Percentiles rank a stretch among this genome's conserved stretches.
These are phyloP conservation scores for Penicillium sp. DNA, from an alignment of 2,329 filamentous ascomycete genomes.

Conservation along the genomic window DNA sequence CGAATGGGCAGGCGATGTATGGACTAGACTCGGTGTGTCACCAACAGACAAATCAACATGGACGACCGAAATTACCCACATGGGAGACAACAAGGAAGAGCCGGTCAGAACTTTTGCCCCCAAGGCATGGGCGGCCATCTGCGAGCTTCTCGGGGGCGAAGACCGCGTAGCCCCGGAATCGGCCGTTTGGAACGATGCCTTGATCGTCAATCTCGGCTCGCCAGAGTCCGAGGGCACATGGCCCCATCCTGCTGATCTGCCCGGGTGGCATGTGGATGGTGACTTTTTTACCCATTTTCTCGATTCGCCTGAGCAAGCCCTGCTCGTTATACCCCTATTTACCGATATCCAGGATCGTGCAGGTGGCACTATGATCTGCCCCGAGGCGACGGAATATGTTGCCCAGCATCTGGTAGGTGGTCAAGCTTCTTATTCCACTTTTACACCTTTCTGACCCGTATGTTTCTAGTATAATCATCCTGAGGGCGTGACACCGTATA, in stretches of 20 bases:
- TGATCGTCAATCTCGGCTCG: slow-evolving; percentile 69
- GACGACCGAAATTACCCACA: slow-evolving; percentile 62
- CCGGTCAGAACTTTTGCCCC: slow-evolving; percentile 59
- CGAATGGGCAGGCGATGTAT: slow-evolving; percentile 53
- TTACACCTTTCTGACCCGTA: neutral
- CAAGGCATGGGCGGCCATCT: slow-evolving; percentile 65
- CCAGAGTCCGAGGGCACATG: slow-evolving; percentile 52
- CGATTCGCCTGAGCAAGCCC: slow-evolving; percentile 67
- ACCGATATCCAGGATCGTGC: slow-evolving; percentile 61
- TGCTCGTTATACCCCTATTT: slow-evolving; percentile 68
- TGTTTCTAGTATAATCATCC: slow-evolving; percentile 55
- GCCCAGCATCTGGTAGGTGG: slow-evolving; percentile 53
- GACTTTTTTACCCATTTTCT: slow-evolving; percentile 73
- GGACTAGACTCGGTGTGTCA: slow-evolving; percentile 66
- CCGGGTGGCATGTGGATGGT: slow-evolving; percentile 69
- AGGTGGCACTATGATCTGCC: slow-evolving; percentile 66
- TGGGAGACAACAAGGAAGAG: slow-evolving; percentile 61
- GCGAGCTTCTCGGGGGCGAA: slow-evolving; percentile 65
- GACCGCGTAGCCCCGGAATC: slow-evolving; percentile 52
- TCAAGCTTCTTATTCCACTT: neutral
- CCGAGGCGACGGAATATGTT: slow-evolving; percentile 57
- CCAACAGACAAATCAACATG: slow-evolving; percentile 65
- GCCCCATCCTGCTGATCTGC: slow-evolving; percentile 53
- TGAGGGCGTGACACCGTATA: slow-evolving; percentile 64
- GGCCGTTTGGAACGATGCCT: slow-evolving; percentile 63